Percentiles rank a stretch among this genome's conserved stretches.
These are phyloP conservation scores for Fistulinella prunicolor DNA, from an alignment of 768 basidiomycete species.

Conservation along the genomic window DNA sequence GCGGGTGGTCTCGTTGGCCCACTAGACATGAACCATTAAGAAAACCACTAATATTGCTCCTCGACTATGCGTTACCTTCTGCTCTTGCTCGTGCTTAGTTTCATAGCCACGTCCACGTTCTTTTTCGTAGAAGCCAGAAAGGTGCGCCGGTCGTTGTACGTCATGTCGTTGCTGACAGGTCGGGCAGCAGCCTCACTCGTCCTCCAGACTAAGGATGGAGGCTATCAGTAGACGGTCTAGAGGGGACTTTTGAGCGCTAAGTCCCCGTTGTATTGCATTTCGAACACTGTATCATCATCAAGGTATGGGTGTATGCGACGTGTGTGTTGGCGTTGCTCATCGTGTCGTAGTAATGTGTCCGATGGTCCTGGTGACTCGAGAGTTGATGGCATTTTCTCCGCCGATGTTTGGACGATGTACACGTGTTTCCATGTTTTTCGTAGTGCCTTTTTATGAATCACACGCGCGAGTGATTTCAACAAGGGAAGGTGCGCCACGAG, in stretches of 20 bases:
- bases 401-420: constrained; percentile 9
- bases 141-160: constrained; percentile 15
- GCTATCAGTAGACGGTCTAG: constrained; percentile 4
- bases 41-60: constrained; percentile 6
- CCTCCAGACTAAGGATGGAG: constrained; percentile 11
- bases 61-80: constrained; percentile 26
- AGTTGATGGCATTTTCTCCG: constrained; percentile 3
- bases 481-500: constrained; percentile 11
- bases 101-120: constrained; percentile 28
- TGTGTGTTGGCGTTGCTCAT: background rate
- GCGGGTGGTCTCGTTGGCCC: constrained; percentile 17
- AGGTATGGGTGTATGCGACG: background rate
- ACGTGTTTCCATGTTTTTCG: constrained; percentile 17
- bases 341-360: too few relatives aligned
- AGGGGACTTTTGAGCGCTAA: constrained; percentile 28
- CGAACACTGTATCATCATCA: constrained; percentile 21
- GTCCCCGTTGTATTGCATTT: constrained; percentile 17
- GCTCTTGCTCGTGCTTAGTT: constrained; percentile 28
- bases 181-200: constrained; percentile 18
- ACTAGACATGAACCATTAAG: constrained; percentile 29
- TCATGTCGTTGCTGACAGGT: constrained; percentile 4
- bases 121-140: constrained; percentile 29
- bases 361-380: constrained; percentile 16
- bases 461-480: constrained; percentile 25
- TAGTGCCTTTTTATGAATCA: constrained; percentile 7